phyloP scores from a whole-genome alignment of 2,329 filamentous ascomycete species.

The Aspergillus calidoustus region DNA sequence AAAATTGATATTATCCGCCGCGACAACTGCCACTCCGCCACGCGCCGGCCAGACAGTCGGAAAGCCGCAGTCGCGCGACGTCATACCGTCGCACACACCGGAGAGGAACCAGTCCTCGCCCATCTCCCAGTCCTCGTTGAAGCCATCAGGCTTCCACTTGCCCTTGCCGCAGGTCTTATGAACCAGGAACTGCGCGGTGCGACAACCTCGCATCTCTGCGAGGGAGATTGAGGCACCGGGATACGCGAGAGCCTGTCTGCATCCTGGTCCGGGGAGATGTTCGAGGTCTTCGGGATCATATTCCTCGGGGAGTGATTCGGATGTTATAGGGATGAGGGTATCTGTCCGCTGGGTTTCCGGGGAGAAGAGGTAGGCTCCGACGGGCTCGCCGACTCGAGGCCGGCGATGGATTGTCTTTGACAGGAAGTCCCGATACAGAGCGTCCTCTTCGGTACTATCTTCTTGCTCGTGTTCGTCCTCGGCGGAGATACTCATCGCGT shows the following conservation, averaged over 20 bases:
- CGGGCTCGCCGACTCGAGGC: neutral
- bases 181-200: constrained; percentile 22
- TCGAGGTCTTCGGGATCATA: neutral
- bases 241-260: neutral
- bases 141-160: neutral
- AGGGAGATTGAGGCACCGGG: constrained; percentile 17
- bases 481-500: neutral
- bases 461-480: neutral
- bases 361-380: neutral
- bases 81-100: neutral
- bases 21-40: neutral
- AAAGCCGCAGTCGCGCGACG: neutral
- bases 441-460: neutral
- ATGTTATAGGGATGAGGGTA: neutral
- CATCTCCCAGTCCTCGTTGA: neutral
- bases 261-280: neutral
- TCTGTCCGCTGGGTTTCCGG: neutral
- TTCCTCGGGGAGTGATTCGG: neutral
- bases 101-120: neutral
- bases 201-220: constrained; percentile 22
- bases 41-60: neutral
- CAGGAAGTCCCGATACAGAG: neutral
- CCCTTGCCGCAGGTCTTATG: constrained; percentile 5
- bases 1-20: neutral
- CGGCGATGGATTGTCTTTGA: neutral